Evolutionary conservation across 2,329 filamentous ascomycete species (phyloP).

Genomic region (Pezicula rhizophila): DNA sequence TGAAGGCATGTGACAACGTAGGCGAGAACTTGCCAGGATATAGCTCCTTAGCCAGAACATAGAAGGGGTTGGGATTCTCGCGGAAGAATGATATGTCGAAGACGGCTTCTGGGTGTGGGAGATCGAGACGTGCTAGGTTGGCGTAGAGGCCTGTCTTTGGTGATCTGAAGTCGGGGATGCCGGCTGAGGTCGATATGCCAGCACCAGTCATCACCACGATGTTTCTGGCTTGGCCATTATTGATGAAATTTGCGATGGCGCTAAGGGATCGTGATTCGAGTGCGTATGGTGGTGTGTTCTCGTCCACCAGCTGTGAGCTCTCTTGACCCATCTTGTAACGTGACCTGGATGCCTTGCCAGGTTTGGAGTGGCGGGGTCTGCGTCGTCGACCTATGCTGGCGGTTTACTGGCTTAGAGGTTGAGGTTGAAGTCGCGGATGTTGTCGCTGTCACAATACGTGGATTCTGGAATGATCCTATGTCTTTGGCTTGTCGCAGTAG

Average conservation of each 20-base stretch:
- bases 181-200: conserved; percentile 73
- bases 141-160: conserved; percentile 90
- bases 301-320: conserved; percentile 63
- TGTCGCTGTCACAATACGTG: too few relatives aligned
- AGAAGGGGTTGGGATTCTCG: conserved; percentile 80
- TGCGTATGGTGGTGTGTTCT: conserved; percentile 53
- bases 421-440: background rate
- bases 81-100: conserved; percentile 92
- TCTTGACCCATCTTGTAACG: conserved; percentile 77
- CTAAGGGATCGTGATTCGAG: conserved; percentile 64
- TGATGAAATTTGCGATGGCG: conserved; percentile 76
- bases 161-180: conserved; percentile 89
- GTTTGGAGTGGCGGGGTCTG: conserved; percentile 33
- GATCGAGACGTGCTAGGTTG: conserved; percentile 78
- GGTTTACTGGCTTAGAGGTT: background rate
- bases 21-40: conserved; percentile 87
- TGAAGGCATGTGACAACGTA: conserved; percentile 85
- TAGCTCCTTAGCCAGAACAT: conserved; percentile 82
- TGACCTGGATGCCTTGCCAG: conserved; percentile 14
- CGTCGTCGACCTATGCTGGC: conserved; percentile 45
- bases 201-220: conserved; percentile 90
- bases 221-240: conserved; percentile 55
- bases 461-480: too few relatives aligned
- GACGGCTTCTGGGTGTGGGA: conserved; percentile 86
- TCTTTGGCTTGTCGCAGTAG: too few relatives aligned